Evolutionary conservation across 2,329 filamentous ascomycete genomes (phyloP), one percentile per base, ranked within the genome.

Genomic region (Samsoniella hepiali): DNA sequence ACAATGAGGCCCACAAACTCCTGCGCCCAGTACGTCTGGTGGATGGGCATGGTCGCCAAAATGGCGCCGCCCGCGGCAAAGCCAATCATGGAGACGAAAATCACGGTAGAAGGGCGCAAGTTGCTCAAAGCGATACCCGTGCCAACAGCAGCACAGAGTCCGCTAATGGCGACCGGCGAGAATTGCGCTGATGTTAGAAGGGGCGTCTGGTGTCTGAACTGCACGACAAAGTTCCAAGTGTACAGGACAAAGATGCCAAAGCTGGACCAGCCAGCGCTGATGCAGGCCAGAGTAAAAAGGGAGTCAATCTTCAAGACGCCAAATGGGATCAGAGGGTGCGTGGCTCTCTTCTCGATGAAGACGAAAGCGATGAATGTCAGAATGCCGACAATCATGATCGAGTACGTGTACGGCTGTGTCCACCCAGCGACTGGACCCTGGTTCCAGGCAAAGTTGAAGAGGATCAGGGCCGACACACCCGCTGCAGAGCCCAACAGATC

Each of bases 371-470:
- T 72, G 15, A 86, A 75, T 13, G 87, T 71, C 1, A 85, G 38
- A 9, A 82, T 65, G 0, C 85, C 85, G 17, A 86, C 63, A 63
- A 87, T 81, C 3, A 89, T 72, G 1, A 82, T 71, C 1, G 81
- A 72, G 68, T 82, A 83, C 34, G 85, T 77, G 66, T 85, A 85
- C 0, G 82, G 75, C 6, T 77, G 74, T 8, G 74, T 64, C 86
- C 85, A 88, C 1, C 84, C 83, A 2, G 79, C 81, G 0, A 82
- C 74, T 1, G 83, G 80, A 0, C 80, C 85, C 69, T 88, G 84
- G 67, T 87, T 88, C 83, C 84, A 87, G 1, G 84, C 82, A 66
- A 88, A 83, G 68, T 87, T 87, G 71, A 88, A 77, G 10, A 88
- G 72, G 0, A 85, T 77, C 29, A 88, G 75, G 0, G 78, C 81